These are phyloP conservation scores for Letharia lupina DNA, from an alignment of 495 filamentous ascomycete genomes.

Conservation along the genomic window DNA sequence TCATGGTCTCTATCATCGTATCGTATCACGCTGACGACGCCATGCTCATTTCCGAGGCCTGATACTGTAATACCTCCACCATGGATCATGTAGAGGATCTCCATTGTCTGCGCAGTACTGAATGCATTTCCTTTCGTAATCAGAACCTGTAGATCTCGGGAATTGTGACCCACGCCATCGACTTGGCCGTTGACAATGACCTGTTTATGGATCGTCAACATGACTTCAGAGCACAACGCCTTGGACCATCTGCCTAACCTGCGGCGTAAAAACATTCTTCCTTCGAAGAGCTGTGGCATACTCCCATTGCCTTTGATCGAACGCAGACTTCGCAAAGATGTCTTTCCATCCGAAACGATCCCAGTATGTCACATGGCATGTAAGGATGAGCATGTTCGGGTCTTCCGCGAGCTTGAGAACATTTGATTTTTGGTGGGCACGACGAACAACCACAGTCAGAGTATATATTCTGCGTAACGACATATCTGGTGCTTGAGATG, in stretches of 20 bases:
- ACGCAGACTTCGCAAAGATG: slow-evolving; percentile 2
- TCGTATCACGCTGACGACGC: slow-evolving; percentile 1
- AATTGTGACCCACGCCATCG: slow-evolving; percentile 2
- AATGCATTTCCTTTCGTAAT: neutral
- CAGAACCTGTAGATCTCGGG: slow-evolving; percentile 3
- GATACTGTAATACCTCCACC: neutral
- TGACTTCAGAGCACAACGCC: neutral
- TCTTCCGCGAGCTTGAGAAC: slow-evolving; percentile 9
- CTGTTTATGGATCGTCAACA: neutral
- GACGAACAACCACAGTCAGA: slow-evolving; percentile 8
- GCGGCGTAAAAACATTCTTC: slow-evolving; percentile 4
- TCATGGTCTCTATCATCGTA: slow-evolving; percentile 6
- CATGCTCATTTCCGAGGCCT: neutral
- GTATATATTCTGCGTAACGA: neutral
- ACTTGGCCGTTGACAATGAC: slow-evolving; percentile 9
- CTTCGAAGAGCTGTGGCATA: slow-evolving; percentile 6
- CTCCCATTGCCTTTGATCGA: slow-evolving; percentile 10
- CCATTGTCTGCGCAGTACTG: neutral
- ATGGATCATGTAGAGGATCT: neutral
- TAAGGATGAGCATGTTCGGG: slow-evolving; percentile 10
- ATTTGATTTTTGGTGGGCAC: slow-evolving; percentile 1
- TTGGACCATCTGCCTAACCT: slow-evolving; percentile 1
- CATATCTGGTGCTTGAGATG: neutral
- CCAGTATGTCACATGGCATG: slow-evolving; percentile 5
- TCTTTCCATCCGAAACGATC: slow-evolving; percentile 13